These are phyloP conservation scores for Fraxinus platypoda DNA, from an alignment of 305 asterid species.

Conservation along the genomic window DNA sequence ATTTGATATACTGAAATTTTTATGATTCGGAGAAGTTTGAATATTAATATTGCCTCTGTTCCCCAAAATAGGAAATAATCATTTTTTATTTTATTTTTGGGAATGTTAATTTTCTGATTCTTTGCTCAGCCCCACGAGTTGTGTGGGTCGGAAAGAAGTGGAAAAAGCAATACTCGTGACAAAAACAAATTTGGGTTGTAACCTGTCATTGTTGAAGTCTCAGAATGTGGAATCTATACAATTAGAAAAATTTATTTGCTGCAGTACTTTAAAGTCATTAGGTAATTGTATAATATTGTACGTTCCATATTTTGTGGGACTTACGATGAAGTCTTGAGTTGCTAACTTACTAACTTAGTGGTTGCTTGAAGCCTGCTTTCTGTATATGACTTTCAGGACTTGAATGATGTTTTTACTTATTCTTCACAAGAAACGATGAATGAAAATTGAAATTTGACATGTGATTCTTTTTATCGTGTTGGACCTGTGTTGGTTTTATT, in stretches of 20 bases:
- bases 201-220: background rate
- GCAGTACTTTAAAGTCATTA: background rate
- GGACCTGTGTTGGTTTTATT: background rate
- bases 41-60: background rate
- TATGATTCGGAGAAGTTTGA: background rate
- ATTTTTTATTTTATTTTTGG: background rate
- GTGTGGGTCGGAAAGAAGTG: background rate
- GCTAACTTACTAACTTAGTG: background rate
- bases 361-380: background rate
- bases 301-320: background rate
- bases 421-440: background rate
- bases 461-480: background rate
- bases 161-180: background rate
- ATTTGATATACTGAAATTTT: background rate
- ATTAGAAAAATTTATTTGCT: background rate
- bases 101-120: background rate
- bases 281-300: background rate
- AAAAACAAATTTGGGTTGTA: background rate
- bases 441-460: background rate
- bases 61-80: background rate
- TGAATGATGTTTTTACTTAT: background rate
- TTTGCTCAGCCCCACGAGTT: background rate
- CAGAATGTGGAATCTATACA: background rate
- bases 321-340: background rate
- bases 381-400: background rate